A percentile compares a stretch with the other conserved stretches of the same genome.
phyloP scores from a whole-genome alignment of 192 early-diverging fungal species.

The Gonapodya prolifera region DNA sequence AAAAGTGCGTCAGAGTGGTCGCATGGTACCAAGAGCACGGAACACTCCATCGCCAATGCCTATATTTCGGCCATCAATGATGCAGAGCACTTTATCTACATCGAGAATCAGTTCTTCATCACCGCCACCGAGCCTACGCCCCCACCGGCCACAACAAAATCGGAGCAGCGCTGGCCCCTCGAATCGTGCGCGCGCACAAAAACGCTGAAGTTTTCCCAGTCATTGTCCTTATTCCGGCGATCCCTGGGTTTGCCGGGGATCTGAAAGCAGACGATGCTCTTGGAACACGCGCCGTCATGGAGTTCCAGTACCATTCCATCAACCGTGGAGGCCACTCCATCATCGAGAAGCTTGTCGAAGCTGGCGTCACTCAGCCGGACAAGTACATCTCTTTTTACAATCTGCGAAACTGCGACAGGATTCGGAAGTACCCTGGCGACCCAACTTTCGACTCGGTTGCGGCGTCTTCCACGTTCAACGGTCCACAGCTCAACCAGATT shows the following conservation, averaged over 20 bases:
- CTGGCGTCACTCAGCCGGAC: conserved; percentile 41
- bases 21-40: conserved; percentile 17
- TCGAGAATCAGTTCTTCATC: conserved; percentile 87
- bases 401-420: conserved; percentile 7
- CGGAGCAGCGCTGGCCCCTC: conserved; percentile 56
- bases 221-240: conserved; percentile 67
- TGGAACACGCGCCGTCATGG: conserved; percentile 67
- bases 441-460: no score
- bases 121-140: conserved; percentile 28
- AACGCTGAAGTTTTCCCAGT: conserved; percentile 56
- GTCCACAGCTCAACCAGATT: no score
- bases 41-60: conserved; percentile 54
- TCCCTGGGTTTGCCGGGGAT: conserved; percentile 76
- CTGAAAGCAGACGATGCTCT: conserved; percentile 57
- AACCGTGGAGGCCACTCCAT: conserved; percentile 60
- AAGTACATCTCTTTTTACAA: conserved; percentile 47
- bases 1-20: conserved; percentile 19
- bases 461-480: no score
- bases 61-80: conserved; percentile 56
- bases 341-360: conserved; percentile 36
- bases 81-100: conserved; percentile 74
- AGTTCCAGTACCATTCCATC: conserved; percentile 67
- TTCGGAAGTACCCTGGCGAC: not conserved
- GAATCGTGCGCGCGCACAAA: conserved; percentile 59
- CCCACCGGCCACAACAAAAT: conserved; percentile 70